Conservation (phyloP, 768 basidiomycete genomes). For the Auricularia sp. region DNA sequence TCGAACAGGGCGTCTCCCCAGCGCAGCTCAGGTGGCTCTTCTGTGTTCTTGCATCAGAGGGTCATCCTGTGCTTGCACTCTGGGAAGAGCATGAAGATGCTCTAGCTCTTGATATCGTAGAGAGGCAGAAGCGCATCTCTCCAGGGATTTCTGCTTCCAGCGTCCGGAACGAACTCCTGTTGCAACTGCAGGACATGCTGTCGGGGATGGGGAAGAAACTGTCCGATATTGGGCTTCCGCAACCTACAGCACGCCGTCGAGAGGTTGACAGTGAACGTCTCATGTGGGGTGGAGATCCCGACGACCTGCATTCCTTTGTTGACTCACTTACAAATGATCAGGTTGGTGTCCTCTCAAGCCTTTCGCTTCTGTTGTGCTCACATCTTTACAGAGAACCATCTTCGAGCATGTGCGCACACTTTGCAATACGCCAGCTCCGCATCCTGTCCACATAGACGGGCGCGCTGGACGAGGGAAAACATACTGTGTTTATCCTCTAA, state of each 20-base stretch:
- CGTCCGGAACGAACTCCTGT: background rate
- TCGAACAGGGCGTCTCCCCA: slow-evolving; percentile 22
- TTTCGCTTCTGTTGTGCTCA: too few relatives aligned
- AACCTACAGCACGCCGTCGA: slow-evolving; percentile 14
- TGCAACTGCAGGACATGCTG: slow-evolving; percentile 4
- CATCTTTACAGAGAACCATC: background rate
- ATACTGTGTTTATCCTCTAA: slow-evolving; percentile 24
- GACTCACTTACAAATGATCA: background rate
- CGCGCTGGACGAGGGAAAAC: slow-evolving; percentile 34
- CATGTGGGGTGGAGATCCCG: slow-evolving; percentile 12
- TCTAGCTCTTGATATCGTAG: slow-evolving; percentile 16
- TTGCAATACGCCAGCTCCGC: background rate
- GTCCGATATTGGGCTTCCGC: slow-evolving; percentile 22
- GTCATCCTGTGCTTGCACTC: slow-evolving; percentile 11
- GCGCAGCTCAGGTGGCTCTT: slow-evolving; percentile 31
- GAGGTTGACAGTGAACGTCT: slow-evolving; percentile 20
- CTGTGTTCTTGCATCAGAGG: slow-evolving; percentile 26
- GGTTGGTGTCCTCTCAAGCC: background rate
- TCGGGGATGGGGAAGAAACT: slow-evolving; percentile 15
- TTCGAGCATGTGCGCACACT: background rate
- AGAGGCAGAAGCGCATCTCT: slow-evolving; percentile 4
- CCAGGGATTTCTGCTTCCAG: background rate
- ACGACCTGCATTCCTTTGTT: background rate
- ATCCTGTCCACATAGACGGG: slow-evolving; percentile 25
- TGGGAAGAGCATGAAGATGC: slow-evolving; percentile 20